Evolutionary conservation across 345 rosid genomes (phyloP), one percentile per base, ranked within the genome.

Genomic region (Orychophragmus violaceus): DNA sequence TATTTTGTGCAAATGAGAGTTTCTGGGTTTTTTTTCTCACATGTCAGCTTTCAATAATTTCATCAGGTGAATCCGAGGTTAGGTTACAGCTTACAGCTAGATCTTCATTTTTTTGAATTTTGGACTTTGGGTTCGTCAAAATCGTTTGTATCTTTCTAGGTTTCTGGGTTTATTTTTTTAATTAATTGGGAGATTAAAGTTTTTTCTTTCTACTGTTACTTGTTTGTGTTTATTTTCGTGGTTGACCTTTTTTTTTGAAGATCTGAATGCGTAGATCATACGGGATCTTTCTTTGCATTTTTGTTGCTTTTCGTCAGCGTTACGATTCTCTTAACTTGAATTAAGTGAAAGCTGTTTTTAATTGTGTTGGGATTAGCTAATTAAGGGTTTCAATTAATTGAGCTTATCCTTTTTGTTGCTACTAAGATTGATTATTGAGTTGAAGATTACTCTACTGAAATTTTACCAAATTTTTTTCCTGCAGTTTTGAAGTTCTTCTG

Each of bases 261-360:
- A 73, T 73, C 77, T 66, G 42, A 66, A 44, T 50, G 63, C 72
- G 77, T 73, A 66, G 63, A 73, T 66, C 68, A 73, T 52, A 66
- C 63, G 72, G 58, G 77, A 73, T 66, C 72, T 73, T 19, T 18
- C n/a, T n/a, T n/a, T n/a, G n/a, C n/a, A n/a, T n/a, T n/a, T n/a
- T n/a, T n/a, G n/a, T n/a, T n/a, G 45, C 72, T 73, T 73, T 73
- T 51, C 72, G 62, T 73, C 49, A 50, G 41, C 72, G 62, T 73
- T 66, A 66, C 68, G 68, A 59, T 73, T 66, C 66, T 58, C 21
- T 53, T 61, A 42, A 22, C 69, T 70, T 53, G 21, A 30, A 41
- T 61, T 51, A 2, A 69, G 50, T 59, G 59, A 35, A 37, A n/a
- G n/a, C n/a, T n/a, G n/a, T n/a, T n/a, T n/a, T n/a, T n/a, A n/a